Conservation (phyloP, 805 yeast species). For the Candida montana region DNA sequence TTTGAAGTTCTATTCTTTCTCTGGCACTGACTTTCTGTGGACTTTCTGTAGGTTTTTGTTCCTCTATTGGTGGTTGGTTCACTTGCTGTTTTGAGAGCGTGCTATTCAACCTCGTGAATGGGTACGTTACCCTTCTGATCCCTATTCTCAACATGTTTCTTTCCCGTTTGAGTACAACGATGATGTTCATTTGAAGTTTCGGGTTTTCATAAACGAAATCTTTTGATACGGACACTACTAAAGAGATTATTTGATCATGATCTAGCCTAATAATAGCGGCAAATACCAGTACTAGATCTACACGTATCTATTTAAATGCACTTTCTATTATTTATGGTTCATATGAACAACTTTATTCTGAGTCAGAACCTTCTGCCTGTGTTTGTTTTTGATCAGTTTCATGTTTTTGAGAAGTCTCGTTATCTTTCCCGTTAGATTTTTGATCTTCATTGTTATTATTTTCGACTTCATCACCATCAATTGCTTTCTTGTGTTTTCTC, state of each 20-base stretch:
- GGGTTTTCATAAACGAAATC: background rate
- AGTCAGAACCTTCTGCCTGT: background rate
- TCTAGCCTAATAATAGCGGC: too few relatives aligned
- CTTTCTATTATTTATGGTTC: too few relatives aligned
- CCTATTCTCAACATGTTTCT: conserved; percentile 7
- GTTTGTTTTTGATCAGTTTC: background rate
- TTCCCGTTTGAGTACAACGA: too few relatives aligned
- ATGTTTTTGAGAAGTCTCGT: too few relatives aligned
- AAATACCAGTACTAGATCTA: too few relatives aligned
- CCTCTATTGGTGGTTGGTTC: too few relatives aligned
- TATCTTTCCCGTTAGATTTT: background rate
- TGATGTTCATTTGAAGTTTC: too few relatives aligned
- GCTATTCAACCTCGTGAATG: conserved; percentile 4
- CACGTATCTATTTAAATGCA: background rate
- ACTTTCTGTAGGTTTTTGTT: background rate
- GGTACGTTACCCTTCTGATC: background rate
- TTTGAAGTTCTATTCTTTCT: conserved; percentile 22
- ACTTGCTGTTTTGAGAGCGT: conserved; percentile 1
- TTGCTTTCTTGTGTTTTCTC: conserved; percentile 18
- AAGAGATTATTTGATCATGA: too few relatives aligned
- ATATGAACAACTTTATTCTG: background rate
- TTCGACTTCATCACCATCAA: conserved; percentile 3
- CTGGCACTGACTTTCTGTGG: conserved; percentile 14
- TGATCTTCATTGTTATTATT: background rate
- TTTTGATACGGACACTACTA: background rate